Base-by-base conservation (phyloP, 805 yeast genomes). In the Candida khao-thaluensis region DNA sequence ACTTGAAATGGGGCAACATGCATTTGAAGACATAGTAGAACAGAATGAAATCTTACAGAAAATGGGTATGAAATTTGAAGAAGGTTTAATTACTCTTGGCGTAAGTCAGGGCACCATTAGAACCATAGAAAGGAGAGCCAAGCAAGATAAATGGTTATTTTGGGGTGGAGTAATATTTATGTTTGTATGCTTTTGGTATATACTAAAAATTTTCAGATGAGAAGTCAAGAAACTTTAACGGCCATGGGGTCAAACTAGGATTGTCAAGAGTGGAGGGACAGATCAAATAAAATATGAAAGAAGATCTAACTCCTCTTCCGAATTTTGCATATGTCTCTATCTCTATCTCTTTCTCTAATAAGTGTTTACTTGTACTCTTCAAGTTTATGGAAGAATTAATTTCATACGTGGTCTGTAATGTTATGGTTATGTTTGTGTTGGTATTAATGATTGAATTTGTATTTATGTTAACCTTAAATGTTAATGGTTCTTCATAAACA, bases 111-210 rank as follows among this genome's bases (percentile, higher is more conserved):
- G 83, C 11, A 91, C 98, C 1, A 88, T 93, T 33, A 70, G 84
- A 40, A 71, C 74, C 38, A 82, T 91, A 22, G 93, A 89, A 60
- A 76, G 79, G 49, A 74, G 95, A 40, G 91, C 95, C 8, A 77
- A 76, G 50, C 83, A 87, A 57, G 98, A 91, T 59, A 89, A 89
- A 57, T 76, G 87, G 71, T 66, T 93, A 21, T 93, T 93, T 56
- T 89, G 85, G 72, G 80, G 82, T 9, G 85, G 89, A 22, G 78
- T 85, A 2, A 31, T 73, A 2, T 49, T 82, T 21, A 74, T 86
- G 61, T 56, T 90, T 41, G 67, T 81, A 10, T 64, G 77, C 17
- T 85, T 89, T 66, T 87, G 79, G 60, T 71, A 75, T 42, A 79
- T 90, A 30, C 58, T 81, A 47, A 76, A 72, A 53, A 79, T 81